phyloP scores from a whole-genome alignment of 1,284 basidiomycete genomes.

The Ceratobasidium sp. region DNA sequence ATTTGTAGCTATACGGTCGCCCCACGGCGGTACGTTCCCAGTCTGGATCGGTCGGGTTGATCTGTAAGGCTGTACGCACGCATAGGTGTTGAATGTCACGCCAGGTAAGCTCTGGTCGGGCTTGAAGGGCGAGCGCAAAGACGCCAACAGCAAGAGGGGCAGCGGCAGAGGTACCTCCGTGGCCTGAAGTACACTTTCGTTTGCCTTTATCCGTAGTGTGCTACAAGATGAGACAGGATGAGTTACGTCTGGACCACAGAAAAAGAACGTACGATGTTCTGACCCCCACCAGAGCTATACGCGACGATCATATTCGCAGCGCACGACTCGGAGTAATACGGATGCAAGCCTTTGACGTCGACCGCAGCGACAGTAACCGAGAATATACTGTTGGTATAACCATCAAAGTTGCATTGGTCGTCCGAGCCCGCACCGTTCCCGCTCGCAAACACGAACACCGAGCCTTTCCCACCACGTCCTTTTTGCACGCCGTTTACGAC shows the following conservation, averaged over 20 bases:
- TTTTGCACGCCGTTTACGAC: constrained; percentile 95
- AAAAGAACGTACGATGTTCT: constrained; percentile 82
- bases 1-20: constrained; percentile 94
- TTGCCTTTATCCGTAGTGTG: constrained; percentile 95
- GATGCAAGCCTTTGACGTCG: constrained; percentile 93
- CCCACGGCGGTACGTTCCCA: constrained; percentile 91
- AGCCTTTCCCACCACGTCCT: constrained; percentile 91
- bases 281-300: constrained; percentile 95
- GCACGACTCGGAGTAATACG: constrained; percentile 97
- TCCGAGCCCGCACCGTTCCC: constrained; percentile 94
- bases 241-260: neutral
- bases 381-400: constrained; percentile 98
- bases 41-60: constrained; percentile 93
- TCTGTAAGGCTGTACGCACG: constrained; percentile 80
- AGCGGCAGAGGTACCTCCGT: constrained; percentile 98
- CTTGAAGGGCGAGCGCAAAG: constrained; percentile 88
- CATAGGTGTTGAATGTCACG: constrained; percentile 95
- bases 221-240: constrained; percentile 61
- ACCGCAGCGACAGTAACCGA: constrained; percentile 95
- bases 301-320: constrained; percentile 97
- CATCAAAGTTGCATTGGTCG: constrained; percentile 99
- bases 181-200: constrained; percentile 83
- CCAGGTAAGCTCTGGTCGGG: constrained; percentile 94
- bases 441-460: constrained; percentile 96
- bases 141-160: constrained; percentile 96